A percentile compares a stretch with the other conserved stretches of the same genome.
These are phyloP conservation scores for Diddensiella transvaalensis DNA, from an alignment of 805 yeast genomes.

Conservation along the genomic window DNA sequence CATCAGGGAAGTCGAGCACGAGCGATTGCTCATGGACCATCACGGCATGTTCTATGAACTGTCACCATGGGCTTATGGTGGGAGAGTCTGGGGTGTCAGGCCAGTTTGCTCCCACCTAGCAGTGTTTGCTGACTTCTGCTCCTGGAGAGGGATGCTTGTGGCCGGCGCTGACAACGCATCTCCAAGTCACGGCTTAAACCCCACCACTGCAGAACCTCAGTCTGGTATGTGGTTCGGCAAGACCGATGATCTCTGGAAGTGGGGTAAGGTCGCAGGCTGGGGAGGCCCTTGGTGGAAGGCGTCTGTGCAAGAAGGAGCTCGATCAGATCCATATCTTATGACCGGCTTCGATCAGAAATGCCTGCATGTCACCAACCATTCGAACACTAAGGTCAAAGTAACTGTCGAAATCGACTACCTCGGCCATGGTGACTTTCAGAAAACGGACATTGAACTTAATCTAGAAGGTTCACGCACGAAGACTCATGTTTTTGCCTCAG, in stretches of 20 bases:
- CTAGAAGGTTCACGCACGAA: not conserved
- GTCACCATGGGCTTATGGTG: constrained; percentile 3
- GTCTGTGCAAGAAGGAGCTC: not conserved
- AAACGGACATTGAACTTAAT: not conserved
- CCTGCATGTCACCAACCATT: not conserved
- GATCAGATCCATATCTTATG: not conserved
- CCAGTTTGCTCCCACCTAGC: not conserved
- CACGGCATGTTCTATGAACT: constrained; percentile 3
- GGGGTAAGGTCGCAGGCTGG: constrained; percentile 1
- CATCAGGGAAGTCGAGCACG: constrained; percentile 1
- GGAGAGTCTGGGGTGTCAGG: constrained; percentile 1
- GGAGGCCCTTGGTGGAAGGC: constrained; percentile 2
- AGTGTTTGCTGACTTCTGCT: constrained; percentile 2
- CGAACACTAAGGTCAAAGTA: not conserved
- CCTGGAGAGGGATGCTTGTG: constrained; percentile 1
- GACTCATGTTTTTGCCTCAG: not conserved
- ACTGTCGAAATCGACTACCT: not conserved
- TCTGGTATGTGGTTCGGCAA: constrained; percentile 3
- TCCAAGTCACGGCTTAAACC: constrained; percentile 1
- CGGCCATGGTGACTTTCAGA: not conserved
- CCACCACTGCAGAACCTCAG: constrained; percentile 2
- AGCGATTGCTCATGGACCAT: constrained; percentile 1
- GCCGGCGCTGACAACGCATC: constrained; percentile 2
- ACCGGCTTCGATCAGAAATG: constrained; percentile 1
- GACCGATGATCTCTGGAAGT: constrained; percentile 1